These are phyloP conservation scores for Medicago ruthenica DNA, from an alignment of 306 rosid genomes.

Conservation along the genomic window DNA sequence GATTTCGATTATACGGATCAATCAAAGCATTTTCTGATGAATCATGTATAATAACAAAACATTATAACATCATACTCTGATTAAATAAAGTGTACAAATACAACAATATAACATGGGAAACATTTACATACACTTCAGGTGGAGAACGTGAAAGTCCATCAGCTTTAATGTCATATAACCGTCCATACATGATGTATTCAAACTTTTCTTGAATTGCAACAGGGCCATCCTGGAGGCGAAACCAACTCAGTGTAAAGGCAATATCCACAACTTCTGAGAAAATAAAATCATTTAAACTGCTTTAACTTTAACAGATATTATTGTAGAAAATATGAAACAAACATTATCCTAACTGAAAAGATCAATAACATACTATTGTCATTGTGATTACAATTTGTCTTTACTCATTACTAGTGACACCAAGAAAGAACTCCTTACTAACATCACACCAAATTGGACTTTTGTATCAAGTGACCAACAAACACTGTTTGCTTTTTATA, in stretches of 20 bases:
- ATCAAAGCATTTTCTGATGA: neutral
- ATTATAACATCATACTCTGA: neutral
- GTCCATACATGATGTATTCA: constrained; percentile 91
- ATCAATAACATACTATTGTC: constrained; percentile 7
- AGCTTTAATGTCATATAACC: constrained; percentile 62
- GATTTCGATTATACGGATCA: neutral
- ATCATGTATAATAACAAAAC: neutral
- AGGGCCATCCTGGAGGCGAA: constrained; percentile 66
- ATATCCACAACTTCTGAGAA: constrained; percentile 12
- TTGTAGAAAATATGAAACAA: neutral
- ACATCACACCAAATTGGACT: neutral
- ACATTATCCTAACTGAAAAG: neutral
- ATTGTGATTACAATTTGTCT: neutral
- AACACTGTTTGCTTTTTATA: neutral
- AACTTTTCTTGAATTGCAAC: constrained; percentile 84
- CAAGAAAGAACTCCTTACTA: neutral
- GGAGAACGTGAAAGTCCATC: constrained; percentile 55
- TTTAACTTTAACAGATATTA: constrained; percentile 13
- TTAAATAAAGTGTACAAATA: constrained; percentile 8
- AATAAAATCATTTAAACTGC: constrained; percentile 22
- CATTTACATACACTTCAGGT: constrained; percentile 67
- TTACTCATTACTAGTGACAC: neutral
- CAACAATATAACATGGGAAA: constrained; percentile 22
- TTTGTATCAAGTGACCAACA: neutral
- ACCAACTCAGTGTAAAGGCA: constrained; percentile 32